Conservation (phyloP, 139 green algal species). For the Marvania coccoides region DNA sequence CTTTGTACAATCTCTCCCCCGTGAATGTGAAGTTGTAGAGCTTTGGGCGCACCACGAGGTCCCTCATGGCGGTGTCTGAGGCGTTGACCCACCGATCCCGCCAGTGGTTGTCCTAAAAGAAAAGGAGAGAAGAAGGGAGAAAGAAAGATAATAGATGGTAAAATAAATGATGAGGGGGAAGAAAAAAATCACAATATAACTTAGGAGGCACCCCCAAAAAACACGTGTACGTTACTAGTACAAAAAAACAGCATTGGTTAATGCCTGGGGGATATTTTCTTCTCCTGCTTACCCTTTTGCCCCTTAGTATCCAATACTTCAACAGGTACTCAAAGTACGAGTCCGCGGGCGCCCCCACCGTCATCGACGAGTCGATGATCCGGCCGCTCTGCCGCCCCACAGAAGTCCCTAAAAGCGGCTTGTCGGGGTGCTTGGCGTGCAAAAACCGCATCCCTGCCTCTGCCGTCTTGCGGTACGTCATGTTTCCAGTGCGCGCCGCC, state of each 20-base stretch:
- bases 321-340: slow-evolving; percentile 78
- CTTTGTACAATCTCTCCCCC: not conserved
- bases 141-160: not conserved
- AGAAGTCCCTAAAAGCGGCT: not conserved
- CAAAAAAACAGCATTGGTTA: no score
- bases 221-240: no score
- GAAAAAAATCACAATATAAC: not conserved
- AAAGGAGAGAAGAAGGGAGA: not conserved
- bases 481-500: slow-evolving; percentile 41
- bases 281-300: no score
- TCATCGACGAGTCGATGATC: not conserved
- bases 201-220: no score
- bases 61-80: not conserved
- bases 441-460: slow-evolving; percentile 22
- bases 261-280: no score
- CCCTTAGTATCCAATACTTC: slow-evolving; percentile 43
- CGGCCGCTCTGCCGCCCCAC: not conserved
- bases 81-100: slow-evolving; percentile 8
- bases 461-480: slow-evolving; percentile 25
- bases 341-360: slow-evolving; percentile 53
- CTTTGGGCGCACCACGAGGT: not conserved
- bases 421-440: slow-evolving; percentile 1
- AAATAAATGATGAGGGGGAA: not conserved
- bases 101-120: slow-evolving; percentile 1
- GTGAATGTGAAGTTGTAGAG: not conserved